Evolutionary conservation across 257 asterid species (phyloP), one percentile per base, ranked within the genome.

Genomic region (Capsicum chinense): DNA sequence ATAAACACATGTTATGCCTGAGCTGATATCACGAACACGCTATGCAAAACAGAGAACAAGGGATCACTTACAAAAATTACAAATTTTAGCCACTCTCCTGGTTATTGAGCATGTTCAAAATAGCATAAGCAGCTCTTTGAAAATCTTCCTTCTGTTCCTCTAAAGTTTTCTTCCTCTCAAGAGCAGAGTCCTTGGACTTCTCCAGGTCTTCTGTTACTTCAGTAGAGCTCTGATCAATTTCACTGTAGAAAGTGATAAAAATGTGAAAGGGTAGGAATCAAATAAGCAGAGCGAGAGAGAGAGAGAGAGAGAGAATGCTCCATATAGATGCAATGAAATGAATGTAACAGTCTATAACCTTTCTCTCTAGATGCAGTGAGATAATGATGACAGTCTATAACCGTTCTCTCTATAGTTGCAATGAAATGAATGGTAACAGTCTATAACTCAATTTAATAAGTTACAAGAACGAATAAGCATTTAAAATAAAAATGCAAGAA

Each of bases 81-180:
- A 85, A 86, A 68, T 73, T 69, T 89, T 91, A 90, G 87, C 84
- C 85, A 82, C 80, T 83, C 84, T 88, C 89, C 62, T 86, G 86
- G 86, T 83, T 85, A 79, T 90, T 88, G 58, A 95, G 94, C 95
- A 95, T 87, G 90, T 92, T 91, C 69, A 95, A 87, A 87, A 92
- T 94, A 84, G 98, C 94, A 89, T 81, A 90, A 54, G 98, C 94
- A 88, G 98, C 93, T 90, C 92, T 94, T 89, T 93, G 98, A 84
- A 90, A 90, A 83, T 86, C 88, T 67, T 92, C 93, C 87, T 85
- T 95, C 89, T 92, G 95, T 87, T 91, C 93, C 87, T 93, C 95
- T 80, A 95, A 82, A n/a, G 81, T 86, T 83, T 66, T 92, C 88
- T 90, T 92, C 88, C 93, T 94, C 91, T 90, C 93, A 86, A 94